phyloP scores from a whole-genome alignment of 345 rosid species.

The Brassica rapa region DNA sequence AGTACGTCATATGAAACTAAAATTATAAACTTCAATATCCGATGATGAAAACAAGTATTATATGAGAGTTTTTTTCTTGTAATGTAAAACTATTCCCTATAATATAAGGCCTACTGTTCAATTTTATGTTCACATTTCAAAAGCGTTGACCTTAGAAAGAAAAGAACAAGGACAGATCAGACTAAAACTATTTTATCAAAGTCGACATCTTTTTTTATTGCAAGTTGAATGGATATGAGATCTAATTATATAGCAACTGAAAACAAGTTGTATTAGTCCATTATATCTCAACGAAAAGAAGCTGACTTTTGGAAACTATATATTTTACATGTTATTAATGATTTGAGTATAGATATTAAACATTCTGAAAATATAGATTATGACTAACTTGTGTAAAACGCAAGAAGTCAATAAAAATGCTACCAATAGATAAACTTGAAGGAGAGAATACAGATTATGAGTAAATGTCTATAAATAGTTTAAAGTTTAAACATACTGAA shows the following conservation, averaged over 20 bases:
- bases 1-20: neutral
- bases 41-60: neutral
- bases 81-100: neutral
- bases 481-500: neutral
- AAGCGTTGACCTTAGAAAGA: slow-evolving; percentile 27
- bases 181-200: neutral
- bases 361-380: neutral
- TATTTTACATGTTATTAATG: neutral
- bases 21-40: slow-evolving; percentile 4
- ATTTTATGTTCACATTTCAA: slow-evolving; percentile 6
- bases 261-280: neutral
- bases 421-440: neutral
- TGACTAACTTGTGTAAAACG: neutral
- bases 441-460: neutral
- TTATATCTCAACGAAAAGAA: neutral
- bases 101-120: neutral
- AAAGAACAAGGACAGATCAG: slow-evolving; percentile 27
- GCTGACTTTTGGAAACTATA: neutral
- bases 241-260: neutral
- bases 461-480: neutral
- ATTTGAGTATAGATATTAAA: neutral
- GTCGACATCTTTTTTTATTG: neutral
- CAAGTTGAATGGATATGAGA: neutral
- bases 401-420: neutral
- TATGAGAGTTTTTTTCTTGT: neutral